Base-by-base conservation (phyloP, 306 rosid genomes). In the Oxytropis ochrocephala region DNA sequence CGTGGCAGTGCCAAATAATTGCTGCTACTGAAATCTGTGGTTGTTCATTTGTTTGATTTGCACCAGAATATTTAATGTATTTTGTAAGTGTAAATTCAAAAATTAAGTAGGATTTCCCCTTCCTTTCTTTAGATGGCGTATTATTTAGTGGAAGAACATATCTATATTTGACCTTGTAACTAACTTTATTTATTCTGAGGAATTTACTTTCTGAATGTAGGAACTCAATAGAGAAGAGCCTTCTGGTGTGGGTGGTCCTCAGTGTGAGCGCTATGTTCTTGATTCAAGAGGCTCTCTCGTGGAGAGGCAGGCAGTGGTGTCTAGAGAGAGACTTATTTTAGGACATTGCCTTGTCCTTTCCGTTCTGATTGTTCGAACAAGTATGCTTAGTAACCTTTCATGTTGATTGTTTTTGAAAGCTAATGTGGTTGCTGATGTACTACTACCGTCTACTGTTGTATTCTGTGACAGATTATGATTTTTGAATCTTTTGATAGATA, bases 221-320 rank as follows among this genome's bases (percentile, higher is more conserved):
- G 98, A 94, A 66, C 97, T 94, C 62, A 94, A 87, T 81, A 84
- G 97, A 75, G 94, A 88, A 84, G 98, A 94, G 70, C 96, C 97
- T 47, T 90, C 92, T 80, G 97, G 98, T 66, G 77, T 85, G 82
- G 98, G 98, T 69, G 98, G 94, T 73, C 96, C 94, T 67, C 85
- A 86, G 47, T 85, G 90, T 76, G 98, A 94, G 84, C 88, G 53
- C 57, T 84, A 82, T 66, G 75, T 94, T 81, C 85, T 94, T 66
- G 98, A 94, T 82, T 90, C 97, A 76, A 90, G 91, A 85, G 97
- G 98, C 66, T 92, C 97, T 69, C 95, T 88, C 64, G 98, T 94
- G 81, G 97, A 88, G 81, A 82, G 98, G 76, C 90, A 21, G 73
- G 96, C 90, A 33, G 98, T 94, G 78, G 90, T 94, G 64, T 81